Base-by-base conservation (phyloP, 2,329 filamentous ascomycete genomes). In the Colletotrichum orbiculare region DNA sequence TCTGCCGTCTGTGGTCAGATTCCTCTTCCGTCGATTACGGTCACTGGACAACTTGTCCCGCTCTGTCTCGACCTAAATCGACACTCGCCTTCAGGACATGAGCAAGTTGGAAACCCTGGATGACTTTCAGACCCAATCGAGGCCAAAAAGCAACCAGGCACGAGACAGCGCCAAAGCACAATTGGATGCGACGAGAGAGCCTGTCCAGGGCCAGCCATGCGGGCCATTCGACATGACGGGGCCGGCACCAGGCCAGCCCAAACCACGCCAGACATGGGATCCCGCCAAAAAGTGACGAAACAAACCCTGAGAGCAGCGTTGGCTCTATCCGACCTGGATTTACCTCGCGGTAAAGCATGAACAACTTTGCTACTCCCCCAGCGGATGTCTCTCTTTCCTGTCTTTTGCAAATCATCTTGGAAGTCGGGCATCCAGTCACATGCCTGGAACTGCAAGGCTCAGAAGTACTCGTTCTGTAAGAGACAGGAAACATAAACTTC, bases 261-360 rank as follows among this genome's bases (percentile, higher is more conserved):
- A 34, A 57, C 63, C 47, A 47, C 47, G 53, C 52, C 63, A 57
- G 52, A 45, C 58, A 63, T 63, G 58, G 62, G 63, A 66, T 63
- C 58, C 63, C 53, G 41, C 63, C 63, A 56, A 56, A 47, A 48
- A 47, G 56, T 50, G 41, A 65, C 57, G 58, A 56, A 62, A 56
- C 58, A 65, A 64, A 53, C 47, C 63, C 58, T 61, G 50, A 64
- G 61, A 54, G 33, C 34, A 61, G 61, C 56, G 49, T 45, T 49
- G 56, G 41, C 57, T 42, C 55, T 64, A 64, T 50, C 25, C 41
- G 33, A 25, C 52, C 13, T 41, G 15, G 34, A 41, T 37, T 17
- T 38, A 3, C 15, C 41, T 48, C 12, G 25, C 57, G 25, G 25
- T 25, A 25, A 25, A 25, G 25, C 25, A 25, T 25, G 25, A 25